A percentile compares a stretch with the other conserved stretches of the same genome.
Evolutionary conservation across 2,329 filamentous ascomycete species (phyloP).

Genomic region (Erysiphe pisi): DNA sequence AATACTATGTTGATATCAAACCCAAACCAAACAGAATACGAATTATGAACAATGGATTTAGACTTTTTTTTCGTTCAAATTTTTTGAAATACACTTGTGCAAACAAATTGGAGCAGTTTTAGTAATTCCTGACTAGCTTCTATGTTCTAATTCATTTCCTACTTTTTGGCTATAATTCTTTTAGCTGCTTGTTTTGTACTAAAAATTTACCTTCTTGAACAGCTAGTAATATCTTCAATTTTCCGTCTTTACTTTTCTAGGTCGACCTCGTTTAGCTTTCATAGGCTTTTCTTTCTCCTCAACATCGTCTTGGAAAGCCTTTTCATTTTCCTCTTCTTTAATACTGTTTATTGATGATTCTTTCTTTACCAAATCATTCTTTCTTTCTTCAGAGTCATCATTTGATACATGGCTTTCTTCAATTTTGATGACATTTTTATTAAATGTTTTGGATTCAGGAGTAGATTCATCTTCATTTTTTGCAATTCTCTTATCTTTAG

Average conservation of each 20-base stretch:
- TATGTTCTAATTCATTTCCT: too few relatives aligned
- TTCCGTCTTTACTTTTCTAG: constrained; percentile 1
- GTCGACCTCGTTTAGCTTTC: background rate
- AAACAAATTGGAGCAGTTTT: too few relatives aligned
- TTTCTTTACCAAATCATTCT: constrained; percentile 38
- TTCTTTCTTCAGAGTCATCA: constrained; percentile 30
- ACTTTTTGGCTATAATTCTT: too few relatives aligned
- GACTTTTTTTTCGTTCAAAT: too few relatives aligned
- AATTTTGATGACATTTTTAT: constrained; percentile 26
- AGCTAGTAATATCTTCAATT: background rate
- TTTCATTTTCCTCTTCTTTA: constrained; percentile 30
- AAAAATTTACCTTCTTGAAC: background rate
- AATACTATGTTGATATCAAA: too few relatives aligned
- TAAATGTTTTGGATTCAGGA: background rate
- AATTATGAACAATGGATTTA: too few relatives aligned
- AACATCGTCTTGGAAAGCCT: constrained; percentile 34
- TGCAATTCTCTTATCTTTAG: constrained; percentile 7
- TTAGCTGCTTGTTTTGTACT: too few relatives aligned
- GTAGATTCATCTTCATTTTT: background rate
- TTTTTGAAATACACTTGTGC: too few relatives aligned
- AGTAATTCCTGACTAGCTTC: too few relatives aligned
- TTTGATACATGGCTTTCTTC: constrained; percentile 21
- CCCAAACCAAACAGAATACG: too few relatives aligned
- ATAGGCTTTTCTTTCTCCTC: constrained; percentile 30
- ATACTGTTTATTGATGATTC: constrained; percentile 39